Percentiles rank a stretch among this genome's conserved stretches.
Evolutionary conservation across 148 eudicot species (phyloP).

Genomic region (Bassia scoparia): DNA sequence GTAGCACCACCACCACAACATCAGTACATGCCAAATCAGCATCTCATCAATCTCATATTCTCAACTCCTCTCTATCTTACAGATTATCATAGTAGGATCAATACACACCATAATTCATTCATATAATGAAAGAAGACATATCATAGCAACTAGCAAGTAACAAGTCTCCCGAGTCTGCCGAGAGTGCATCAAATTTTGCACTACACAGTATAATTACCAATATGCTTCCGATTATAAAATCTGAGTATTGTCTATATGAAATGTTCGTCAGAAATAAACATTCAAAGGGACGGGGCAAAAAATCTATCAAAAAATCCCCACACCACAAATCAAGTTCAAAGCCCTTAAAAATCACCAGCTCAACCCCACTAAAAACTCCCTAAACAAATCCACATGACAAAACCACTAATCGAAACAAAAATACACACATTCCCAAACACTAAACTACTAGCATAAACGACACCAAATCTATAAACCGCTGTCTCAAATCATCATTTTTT

Average conservation of each 20-base stretch:
- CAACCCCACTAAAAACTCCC: not conserved
- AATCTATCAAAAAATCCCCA: not conserved
- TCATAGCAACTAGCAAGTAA: not conserved
- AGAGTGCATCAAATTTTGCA: too few species aligned
- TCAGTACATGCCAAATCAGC: not conserved
- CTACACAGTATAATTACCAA: not conserved
- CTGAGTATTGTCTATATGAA: not conserved
- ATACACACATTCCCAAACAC: slow-evolving; percentile 9
- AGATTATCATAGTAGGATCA: not conserved
- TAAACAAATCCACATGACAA: not conserved
- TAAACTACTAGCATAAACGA: not conserved
- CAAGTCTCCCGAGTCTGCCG: too few species aligned
- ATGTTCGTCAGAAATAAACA: not conserved
- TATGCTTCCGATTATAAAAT: not conserved
- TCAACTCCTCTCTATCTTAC: not conserved
- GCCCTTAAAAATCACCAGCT: not conserved
- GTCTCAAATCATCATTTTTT: not conserved
- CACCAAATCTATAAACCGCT: not conserved
- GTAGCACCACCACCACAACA: too few species aligned
- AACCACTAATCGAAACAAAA: slow-evolving; percentile 1
- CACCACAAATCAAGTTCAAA: not conserved
- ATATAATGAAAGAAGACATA: not conserved
- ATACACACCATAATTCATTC: not conserved
- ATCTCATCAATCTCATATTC: not conserved
- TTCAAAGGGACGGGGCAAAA: not conserved